These are phyloP conservation scores for Sparassis latifolia DNA, from an alignment of 1,284 basidiomycete genomes.

Conservation along the genomic window DNA sequence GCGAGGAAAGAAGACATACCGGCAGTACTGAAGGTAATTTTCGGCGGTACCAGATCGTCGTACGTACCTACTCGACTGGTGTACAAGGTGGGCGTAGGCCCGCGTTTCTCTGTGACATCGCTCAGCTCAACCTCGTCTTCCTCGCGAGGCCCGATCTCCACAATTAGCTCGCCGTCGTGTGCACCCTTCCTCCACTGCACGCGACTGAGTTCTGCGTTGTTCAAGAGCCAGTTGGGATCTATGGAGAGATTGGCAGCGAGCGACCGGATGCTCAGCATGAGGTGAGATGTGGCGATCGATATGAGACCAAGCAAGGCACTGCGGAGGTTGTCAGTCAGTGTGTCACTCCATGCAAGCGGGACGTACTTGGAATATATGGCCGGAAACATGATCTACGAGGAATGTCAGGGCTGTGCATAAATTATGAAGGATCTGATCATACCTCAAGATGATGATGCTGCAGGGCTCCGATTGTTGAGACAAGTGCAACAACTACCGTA, in stretches of 20 bases:
- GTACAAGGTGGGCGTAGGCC: conserved; percentile 6
- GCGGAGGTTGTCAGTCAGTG: not conserved
- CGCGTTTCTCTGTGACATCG: conserved; percentile 2
- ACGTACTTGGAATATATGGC: conserved; percentile 1
- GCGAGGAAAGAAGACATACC: not conserved
- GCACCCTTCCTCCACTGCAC: conserved; percentile 20
- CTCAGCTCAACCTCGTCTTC: conserved; percentile 10
- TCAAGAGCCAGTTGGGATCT: conserved; percentile 23
- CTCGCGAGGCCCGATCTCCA: conserved; percentile 18
- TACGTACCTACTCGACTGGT: conserved; percentile 15
- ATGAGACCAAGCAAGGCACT: conserved; percentile 20
- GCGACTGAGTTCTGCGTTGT: conserved; percentile 25
- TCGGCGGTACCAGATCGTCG: conserved; percentile 11
- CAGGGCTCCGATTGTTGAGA: not conserved
- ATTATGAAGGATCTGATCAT: not conserved
- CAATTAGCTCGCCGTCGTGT: conserved; percentile 20
- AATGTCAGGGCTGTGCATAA: not conserved
- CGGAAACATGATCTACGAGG: not conserved
- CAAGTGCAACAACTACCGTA: not conserved
- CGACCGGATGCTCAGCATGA: conserved; percentile 26
- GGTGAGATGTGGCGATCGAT: conserved; percentile 23
- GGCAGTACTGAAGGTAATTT: too few relatives aligned
- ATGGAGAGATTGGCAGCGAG: conserved; percentile 22
- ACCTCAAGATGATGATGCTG: not conserved
- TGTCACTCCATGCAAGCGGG: conserved; percentile 3